Conservation (phyloP, 257 asterid species). For the Petunia secreta region DNA sequence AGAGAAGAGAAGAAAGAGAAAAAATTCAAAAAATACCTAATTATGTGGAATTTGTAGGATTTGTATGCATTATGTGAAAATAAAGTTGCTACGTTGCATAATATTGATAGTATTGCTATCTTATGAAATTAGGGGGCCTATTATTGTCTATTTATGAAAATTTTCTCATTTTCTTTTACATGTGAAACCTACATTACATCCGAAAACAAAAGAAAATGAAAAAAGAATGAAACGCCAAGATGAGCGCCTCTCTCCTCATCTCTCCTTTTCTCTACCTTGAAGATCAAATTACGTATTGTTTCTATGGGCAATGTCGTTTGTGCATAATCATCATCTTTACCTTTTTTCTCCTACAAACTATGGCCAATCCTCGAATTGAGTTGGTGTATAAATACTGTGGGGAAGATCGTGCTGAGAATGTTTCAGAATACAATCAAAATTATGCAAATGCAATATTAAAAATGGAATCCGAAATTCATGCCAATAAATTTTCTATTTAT, state of each 20-base stretch:
- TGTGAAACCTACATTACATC: neutral
- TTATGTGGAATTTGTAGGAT: no score
- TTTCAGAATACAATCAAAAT: slow-evolving; percentile 25
- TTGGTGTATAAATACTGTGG: slow-evolving; percentile 24
- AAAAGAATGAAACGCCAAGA: neutral
- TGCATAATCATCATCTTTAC: neutral
- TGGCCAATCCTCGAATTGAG: slow-evolving; percentile 27
- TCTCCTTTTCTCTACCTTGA: neutral
- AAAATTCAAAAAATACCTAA: no score
- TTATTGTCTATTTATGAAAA: no score
- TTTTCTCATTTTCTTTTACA: neutral
- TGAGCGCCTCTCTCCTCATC: neutral
- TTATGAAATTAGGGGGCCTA: no score
- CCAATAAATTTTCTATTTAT: slow-evolving; percentile 7
- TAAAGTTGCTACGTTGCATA: no score
- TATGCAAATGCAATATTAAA: slow-evolving; percentile 19
- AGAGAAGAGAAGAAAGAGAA: no score
- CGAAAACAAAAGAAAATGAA: neutral
- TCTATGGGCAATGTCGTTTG: neutral
- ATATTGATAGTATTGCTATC: no score
- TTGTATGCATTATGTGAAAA: no score
- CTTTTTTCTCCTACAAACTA: neutral
- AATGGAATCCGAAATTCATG: neutral
- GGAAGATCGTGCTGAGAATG: slow-evolving; percentile 17
- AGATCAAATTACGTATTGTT: neutral